These are phyloP conservation scores for Termitomyces heimii DNA, from an alignment of 768 basidiomycete species.

Conservation along the genomic window DNA sequence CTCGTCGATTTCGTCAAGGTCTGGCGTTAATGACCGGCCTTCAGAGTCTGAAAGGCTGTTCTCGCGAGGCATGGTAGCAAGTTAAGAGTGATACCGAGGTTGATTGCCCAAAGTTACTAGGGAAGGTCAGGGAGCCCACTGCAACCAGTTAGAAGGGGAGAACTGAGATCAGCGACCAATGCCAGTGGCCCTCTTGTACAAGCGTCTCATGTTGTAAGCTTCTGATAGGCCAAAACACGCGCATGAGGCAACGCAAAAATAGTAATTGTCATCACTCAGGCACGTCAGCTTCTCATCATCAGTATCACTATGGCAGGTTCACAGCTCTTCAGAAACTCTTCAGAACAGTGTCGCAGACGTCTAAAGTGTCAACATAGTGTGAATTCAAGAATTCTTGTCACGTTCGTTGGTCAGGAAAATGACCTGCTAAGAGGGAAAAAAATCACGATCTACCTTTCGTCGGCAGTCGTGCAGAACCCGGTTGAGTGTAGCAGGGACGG, in stretches of 20 bases:
- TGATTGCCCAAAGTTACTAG: not conserved
- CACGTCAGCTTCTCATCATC: not conserved
- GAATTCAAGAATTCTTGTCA: not conserved
- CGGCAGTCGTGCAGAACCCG: not conserved
- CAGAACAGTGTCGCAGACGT: not conserved
- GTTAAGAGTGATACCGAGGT: slow-evolving; percentile 6
- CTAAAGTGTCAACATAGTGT: not conserved
- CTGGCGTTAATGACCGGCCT: slow-evolving; percentile 62
- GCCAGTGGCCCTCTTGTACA: not conserved
- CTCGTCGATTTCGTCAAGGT: slow-evolving; percentile 36
- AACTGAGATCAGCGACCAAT: not conserved
- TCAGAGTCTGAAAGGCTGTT: slow-evolving; percentile 66
- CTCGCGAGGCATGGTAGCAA: slow-evolving; percentile 48
- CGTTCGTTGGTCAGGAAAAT: not conserved
- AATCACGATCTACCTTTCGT: not conserved
- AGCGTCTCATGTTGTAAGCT: not conserved
- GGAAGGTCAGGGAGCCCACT: not conserved
- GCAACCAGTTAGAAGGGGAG: not conserved
- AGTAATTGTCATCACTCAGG: not conserved
- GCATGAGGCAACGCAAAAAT: not conserved
- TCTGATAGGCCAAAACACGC: not conserved
- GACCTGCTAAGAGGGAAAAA: not conserved
- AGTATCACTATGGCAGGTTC: not conserved
- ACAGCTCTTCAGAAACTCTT: not conserved
- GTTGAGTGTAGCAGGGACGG: not conserved